These are phyloP conservation scores for Ajuga reptans DNA, from an alignment of 305 asterid genomes.

Conservation along the genomic window DNA sequence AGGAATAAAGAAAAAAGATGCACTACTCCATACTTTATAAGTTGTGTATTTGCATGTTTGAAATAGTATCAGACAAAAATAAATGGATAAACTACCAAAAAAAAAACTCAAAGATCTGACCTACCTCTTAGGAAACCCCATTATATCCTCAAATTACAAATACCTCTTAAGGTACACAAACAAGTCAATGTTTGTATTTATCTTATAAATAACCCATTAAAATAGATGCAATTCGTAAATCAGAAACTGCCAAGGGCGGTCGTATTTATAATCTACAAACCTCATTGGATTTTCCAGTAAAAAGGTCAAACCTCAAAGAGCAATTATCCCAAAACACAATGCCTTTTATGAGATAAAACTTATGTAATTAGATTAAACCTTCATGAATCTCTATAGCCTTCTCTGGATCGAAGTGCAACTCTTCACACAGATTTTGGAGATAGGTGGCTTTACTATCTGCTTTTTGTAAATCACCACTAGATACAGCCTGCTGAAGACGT, in stretches of 20 bases:
- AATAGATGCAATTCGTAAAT: neutral
- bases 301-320: neutral
- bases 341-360: slow-evolving; percentile 2
- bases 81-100: neutral
- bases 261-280: neutral
- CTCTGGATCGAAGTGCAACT: slow-evolving; percentile 80
- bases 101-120: neutral
- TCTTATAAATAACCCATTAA: neutral
- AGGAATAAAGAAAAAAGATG: neutral
- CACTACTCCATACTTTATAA: neutral
- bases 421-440: slow-evolving; percentile 92
- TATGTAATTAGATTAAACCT: slow-evolving; percentile 38
- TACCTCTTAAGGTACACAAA: neutral
- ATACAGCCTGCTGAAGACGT: slow-evolving; percentile 86
- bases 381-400: slow-evolving; percentile 85
- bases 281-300: neutral
- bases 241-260: neutral
- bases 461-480: slow-evolving; percentile 66
- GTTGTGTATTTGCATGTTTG: neutral
- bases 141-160: neutral
- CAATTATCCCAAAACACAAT: neutral
- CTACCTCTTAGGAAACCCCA: neutral
- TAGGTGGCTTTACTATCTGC: slow-evolving; percentile 89
- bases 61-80: neutral
- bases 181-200: neutral